Evolutionary conservation across 768 basidiomycete genomes (phyloP).

Genomic region (Hysterangium stoloniferum): DNA sequence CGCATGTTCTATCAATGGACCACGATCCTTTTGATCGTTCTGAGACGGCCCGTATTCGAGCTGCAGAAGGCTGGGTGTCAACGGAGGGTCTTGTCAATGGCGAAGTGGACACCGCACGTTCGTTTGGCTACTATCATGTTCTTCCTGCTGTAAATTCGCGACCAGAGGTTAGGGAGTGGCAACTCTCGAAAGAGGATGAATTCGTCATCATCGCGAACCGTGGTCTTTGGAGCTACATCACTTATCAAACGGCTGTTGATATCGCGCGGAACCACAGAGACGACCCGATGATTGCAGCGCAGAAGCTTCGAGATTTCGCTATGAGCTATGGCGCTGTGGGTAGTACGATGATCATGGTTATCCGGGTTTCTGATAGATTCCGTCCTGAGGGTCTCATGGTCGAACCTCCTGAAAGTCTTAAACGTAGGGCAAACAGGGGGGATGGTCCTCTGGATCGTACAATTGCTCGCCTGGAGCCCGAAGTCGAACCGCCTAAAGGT

Average conservation of each 20-base stretch:
- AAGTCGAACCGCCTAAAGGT: conserved; percentile 79
- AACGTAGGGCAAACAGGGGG: conserved; percentile 27
- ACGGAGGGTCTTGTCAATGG: conserved; percentile 88
- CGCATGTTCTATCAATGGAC: conserved; percentile 62
- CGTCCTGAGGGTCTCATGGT: conserved; percentile 30
- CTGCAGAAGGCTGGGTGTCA: conserved; percentile 92
- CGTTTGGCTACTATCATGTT: conserved; percentile 88
- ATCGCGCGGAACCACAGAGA: conserved; percentile 62
- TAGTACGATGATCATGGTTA: conserved; percentile 97
- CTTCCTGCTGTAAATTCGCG: conserved; percentile 86
- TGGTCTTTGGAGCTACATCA: conserved; percentile 89
- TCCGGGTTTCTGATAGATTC: conserved; percentile 76
- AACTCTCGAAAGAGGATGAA: conserved; percentile 80
- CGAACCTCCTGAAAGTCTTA: conserved; percentile 31
- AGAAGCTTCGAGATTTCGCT: conserved; percentile 93
- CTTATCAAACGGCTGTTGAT: conserved; percentile 93
- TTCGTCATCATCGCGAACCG: conserved; percentile 94
- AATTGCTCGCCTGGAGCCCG: conserved; percentile 59
- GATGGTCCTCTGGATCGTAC: conserved; percentile 49
- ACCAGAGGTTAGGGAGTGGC: conserved; percentile 65
- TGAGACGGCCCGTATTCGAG: conserved; percentile 82
- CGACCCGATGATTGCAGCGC: conserved; percentile 86
- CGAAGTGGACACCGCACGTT: conserved; percentile 83
- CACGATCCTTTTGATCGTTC: conserved; percentile 86
- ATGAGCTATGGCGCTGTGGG: conserved; percentile 94